Conservation (phyloP, 306 rosid genomes). For the Begonia fuchsioides region DNA sequence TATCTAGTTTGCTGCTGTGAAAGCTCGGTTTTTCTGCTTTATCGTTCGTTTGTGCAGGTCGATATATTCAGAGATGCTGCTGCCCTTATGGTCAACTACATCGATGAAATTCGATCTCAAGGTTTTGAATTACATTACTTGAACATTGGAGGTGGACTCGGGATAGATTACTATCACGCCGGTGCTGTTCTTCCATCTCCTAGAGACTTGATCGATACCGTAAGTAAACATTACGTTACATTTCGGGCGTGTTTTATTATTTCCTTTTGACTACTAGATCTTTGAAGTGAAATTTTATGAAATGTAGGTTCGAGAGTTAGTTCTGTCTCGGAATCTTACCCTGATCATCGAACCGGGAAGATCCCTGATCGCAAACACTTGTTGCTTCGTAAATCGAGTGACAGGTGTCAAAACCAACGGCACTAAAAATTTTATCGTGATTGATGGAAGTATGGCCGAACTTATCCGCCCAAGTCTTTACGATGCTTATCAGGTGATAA, state of each 20-base stretch:
- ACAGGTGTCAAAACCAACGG: constrained; percentile 95
- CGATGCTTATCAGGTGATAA: constrained; percentile 91
- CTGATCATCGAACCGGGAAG: constrained; percentile 98
- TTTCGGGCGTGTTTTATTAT: too few species aligned
- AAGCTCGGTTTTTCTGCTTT: neutral
- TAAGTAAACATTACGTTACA: constrained; percentile 17
- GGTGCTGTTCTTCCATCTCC: constrained; percentile 79
- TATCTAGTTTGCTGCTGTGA: constrained; percentile 1
- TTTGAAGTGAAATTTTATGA: neutral
- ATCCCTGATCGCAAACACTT: constrained; percentile 85
- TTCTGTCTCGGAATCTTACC: constrained; percentile 60
- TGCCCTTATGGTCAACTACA: constrained; percentile 69
- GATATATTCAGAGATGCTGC: constrained; percentile 95
- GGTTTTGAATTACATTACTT: constrained; percentile 80
- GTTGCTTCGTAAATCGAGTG: constrained; percentile 85
- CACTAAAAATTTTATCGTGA: constrained; percentile 75
- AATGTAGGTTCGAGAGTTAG: constrained; percentile 66
- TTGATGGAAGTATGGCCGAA: constrained; percentile 98
- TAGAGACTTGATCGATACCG: constrained; percentile 79
- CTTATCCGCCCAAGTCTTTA: constrained; percentile 97
- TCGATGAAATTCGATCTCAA: constrained; percentile 72
- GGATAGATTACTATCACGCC: constrained; percentile 81
- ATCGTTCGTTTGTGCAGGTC: constrained; percentile 30
- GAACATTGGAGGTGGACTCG: constrained; percentile 95
- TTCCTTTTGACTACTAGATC: neutral